Conservation (phyloP, 257 asterid species). For the Capsicum rhomboideum region DNA sequence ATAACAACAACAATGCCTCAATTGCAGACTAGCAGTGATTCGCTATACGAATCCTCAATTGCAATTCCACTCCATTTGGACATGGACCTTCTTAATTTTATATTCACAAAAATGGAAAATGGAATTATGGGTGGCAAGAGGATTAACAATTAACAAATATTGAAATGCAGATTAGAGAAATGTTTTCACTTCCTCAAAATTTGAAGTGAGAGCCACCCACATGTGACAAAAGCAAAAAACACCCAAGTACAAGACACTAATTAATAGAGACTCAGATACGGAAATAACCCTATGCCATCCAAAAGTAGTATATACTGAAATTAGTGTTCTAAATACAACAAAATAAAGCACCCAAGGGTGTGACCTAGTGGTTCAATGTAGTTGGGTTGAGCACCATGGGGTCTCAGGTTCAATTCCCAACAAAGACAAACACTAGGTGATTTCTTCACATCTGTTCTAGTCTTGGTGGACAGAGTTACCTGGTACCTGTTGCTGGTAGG, state of each 20-base stretch:
- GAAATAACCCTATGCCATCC: not conserved
- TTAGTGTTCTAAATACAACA: not conserved
- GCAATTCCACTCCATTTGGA: not conserved
- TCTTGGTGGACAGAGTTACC: no score
- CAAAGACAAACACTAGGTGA: no score
- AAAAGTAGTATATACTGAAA: not conserved
- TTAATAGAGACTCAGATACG: not conserved
- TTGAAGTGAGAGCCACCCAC: not conserved
- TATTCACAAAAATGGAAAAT: not conserved
- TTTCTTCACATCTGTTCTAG: no score
- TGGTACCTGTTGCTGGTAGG: no score
- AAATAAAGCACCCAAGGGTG: no score
- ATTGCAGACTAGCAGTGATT: not conserved
- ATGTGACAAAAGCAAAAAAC: not conserved
- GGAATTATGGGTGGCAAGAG: not conserved
- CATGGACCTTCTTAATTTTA: not conserved
- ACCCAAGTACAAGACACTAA: not conserved
- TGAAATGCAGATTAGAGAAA: not conserved
- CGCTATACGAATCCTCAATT: not conserved
- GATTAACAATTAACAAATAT: not conserved
- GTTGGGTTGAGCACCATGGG: no score
- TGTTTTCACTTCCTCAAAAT: not conserved
- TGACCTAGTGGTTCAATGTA: no score
- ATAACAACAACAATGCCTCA: not conserved
- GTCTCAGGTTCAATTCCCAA: no score